Percentiles rank a stretch among this genome's conserved stretches.
phyloP scores from a whole-genome alignment of 2,329 filamentous ascomycete genomes.

The Pseudonectria buxi region DNA sequence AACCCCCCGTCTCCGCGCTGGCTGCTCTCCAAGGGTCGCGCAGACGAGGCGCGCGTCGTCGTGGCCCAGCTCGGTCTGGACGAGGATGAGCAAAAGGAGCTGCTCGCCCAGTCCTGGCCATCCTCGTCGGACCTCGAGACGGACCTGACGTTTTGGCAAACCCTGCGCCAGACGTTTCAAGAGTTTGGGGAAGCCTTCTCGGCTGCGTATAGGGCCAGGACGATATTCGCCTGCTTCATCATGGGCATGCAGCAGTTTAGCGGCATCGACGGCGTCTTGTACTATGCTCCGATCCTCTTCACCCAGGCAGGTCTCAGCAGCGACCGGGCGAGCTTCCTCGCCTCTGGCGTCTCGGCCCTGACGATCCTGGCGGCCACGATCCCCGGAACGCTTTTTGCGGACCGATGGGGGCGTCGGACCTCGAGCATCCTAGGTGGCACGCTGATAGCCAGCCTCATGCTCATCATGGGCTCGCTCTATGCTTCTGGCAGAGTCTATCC shows the following conservation, averaged over 20 bases:
- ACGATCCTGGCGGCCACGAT: too few species aligned
- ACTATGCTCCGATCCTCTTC: slow-evolving; percentile 46
- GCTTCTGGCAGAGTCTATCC: slow-evolving; percentile 34
- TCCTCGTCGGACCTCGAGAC: slow-evolving; percentile 16
- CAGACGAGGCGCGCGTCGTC: slow-evolving; percentile 36
- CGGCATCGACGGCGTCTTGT: slow-evolving; percentile 55
- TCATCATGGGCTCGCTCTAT: slow-evolving; percentile 47
- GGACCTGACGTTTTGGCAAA: slow-evolving; percentile 23
- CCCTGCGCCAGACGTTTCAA: slow-evolving; percentile 20
- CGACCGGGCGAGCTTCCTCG: too few species aligned
- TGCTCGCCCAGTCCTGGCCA: slow-evolving; percentile 14
- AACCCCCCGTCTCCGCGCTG: slow-evolving; percentile 50
- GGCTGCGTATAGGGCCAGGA: slow-evolving; percentile 35
- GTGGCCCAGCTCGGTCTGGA: slow-evolving; percentile 37
- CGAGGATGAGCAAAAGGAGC: slow-evolving; percentile 36
- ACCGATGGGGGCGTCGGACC: too few species aligned
- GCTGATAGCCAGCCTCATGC: slow-evolving; percentile 27
- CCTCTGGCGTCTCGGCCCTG: too few species aligned
- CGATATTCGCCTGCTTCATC: slow-evolving; percentile 48
- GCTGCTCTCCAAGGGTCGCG: slow-evolving; percentile 38
- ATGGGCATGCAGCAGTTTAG: slow-evolving; percentile 53
- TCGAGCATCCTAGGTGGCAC: too few species aligned
- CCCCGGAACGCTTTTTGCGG: too few species aligned
- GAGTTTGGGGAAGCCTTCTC: slow-evolving; percentile 30
- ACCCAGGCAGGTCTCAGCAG: too few species aligned